These are phyloP conservation scores for Alternaria alternata DNA, from an alignment of 2,329 filamentous ascomycete species.

Conservation along the genomic window DNA sequence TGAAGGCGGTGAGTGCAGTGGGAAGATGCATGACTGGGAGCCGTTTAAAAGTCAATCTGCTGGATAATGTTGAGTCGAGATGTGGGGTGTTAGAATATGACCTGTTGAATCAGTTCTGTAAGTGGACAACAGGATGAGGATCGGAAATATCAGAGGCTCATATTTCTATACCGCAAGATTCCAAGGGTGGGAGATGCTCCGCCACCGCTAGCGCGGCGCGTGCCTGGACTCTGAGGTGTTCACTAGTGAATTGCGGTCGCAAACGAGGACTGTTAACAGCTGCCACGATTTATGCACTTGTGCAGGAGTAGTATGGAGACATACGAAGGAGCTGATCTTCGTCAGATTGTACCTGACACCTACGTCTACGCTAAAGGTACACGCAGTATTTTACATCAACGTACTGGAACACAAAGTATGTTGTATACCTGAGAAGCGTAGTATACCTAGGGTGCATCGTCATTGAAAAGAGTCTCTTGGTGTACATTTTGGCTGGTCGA, in stretches of 20 bases:
- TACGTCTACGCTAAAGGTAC: not conserved
- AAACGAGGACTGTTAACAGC: not conserved
- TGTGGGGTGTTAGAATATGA: not conserved
- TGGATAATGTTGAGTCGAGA: fast-evolving
- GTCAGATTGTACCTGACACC: not conserved
- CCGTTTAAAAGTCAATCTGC: not conserved
- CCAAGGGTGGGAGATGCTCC: not conserved
- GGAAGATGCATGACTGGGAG: not conserved
- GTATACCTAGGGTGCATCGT: not conserved
- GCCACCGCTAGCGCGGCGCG: not conserved
- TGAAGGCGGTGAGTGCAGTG: not conserved
- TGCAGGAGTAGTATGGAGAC: not conserved
- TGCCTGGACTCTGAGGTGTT: not conserved
- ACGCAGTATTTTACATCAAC: not conserved
- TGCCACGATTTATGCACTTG: not conserved
- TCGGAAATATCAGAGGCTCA: not conserved
- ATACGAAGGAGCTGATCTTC: not conserved
- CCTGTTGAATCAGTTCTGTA: not conserved
- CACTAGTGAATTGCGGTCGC: not conserved
- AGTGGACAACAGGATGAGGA: not conserved
- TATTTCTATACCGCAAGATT: not conserved
- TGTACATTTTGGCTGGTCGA: not conserved
- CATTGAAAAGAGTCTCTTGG: not conserved
- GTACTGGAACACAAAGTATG: no score
- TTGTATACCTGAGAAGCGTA: not conserved